Percentiles rank a stretch among this genome's conserved stretches.
Evolutionary conservation across 1,284 basidiomycete genomes (phyloP).

Genomic region (Sanghuangporus sanghuang): DNA sequence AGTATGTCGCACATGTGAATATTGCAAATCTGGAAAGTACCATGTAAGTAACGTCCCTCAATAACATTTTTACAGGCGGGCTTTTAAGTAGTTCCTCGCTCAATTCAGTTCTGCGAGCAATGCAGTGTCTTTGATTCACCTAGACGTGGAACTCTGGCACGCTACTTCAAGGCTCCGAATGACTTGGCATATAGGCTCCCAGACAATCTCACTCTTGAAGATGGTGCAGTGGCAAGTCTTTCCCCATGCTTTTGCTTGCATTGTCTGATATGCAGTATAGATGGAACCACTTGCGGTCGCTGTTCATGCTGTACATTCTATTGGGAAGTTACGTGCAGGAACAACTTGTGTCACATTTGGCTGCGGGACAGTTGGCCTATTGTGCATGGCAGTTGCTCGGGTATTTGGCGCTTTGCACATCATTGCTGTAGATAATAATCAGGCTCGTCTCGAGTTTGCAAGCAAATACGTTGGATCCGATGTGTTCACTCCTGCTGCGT

Average conservation of each 20-base stretch:
- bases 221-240: slow-evolving; percentile 70
- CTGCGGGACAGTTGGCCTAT: slow-evolving; percentile 89
- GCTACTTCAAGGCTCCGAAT: slow-evolving; percentile 74
- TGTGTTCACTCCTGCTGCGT: slow-evolving; percentile 61
- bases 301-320: slow-evolving; percentile 79
- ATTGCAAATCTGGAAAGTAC: slow-evolving; percentile 76
- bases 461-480: slow-evolving; percentile 82
- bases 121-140: slow-evolving; percentile 45
- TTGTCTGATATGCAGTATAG: slow-evolving; percentile 31
- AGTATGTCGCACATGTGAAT: slow-evolving; percentile 66
- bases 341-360: slow-evolving; percentile 79
- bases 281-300: slow-evolving; percentile 95
- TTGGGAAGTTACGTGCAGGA: slow-evolving; percentile 69
- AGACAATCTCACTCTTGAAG: slow-evolving; percentile 69
- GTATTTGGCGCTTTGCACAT: slow-evolving; percentile 80
- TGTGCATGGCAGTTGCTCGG: slow-evolving; percentile 90
- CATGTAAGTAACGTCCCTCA: slow-evolving; percentile 40
- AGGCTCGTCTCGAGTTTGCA: slow-evolving; percentile 82
- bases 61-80: not conserved
- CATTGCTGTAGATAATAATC: slow-evolving; percentile 83
- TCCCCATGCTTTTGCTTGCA: not conserved
- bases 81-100: not conserved
- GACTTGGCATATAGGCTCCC: slow-evolving; percentile 75
- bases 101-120: not conserved
- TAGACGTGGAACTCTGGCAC: slow-evolving; percentile 80